Conservation (phyloP, 306 rosid species). For the Benincasa hispida region DNA sequence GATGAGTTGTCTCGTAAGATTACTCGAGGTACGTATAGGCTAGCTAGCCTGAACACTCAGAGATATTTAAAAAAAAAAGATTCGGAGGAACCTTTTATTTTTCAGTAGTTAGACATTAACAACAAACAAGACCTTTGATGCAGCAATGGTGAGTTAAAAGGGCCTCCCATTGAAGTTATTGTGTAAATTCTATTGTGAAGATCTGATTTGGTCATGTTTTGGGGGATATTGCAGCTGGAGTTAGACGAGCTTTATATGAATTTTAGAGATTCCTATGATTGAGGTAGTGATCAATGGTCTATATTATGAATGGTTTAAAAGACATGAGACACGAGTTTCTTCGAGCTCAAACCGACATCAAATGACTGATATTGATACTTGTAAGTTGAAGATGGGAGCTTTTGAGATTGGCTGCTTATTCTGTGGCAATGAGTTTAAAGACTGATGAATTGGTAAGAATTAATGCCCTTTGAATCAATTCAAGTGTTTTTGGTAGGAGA, state of each 20-base stretch:
- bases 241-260: conserved; percentile 30
- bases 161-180: background rate
- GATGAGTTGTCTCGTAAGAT: no score
- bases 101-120: background rate
- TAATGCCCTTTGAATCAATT: conserved; percentile 7
- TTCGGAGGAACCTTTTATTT: background rate
- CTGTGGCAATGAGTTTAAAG: background rate
- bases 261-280: conserved; percentile 8
- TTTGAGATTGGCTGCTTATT: background rate
- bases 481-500: conserved; percentile 10
- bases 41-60: no score
- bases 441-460: background rate
- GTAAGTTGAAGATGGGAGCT: background rate
- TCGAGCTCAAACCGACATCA: background rate
- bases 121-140: conserved; percentile 19
- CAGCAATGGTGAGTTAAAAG: conserved; percentile 41
- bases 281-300: background rate
- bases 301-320: background rate
- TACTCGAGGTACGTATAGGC: no score
- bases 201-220: background rate
- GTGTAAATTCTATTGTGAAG: background rate
- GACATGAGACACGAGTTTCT: background rate
- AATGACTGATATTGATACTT: no score
- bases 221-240: conserved; percentile 47
- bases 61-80: no score